Evolutionary conservation across 371 early-diverging fungal species (phyloP), one percentile per base, ranked within the genome.

Genomic region (Nematocida displodere): DNA sequence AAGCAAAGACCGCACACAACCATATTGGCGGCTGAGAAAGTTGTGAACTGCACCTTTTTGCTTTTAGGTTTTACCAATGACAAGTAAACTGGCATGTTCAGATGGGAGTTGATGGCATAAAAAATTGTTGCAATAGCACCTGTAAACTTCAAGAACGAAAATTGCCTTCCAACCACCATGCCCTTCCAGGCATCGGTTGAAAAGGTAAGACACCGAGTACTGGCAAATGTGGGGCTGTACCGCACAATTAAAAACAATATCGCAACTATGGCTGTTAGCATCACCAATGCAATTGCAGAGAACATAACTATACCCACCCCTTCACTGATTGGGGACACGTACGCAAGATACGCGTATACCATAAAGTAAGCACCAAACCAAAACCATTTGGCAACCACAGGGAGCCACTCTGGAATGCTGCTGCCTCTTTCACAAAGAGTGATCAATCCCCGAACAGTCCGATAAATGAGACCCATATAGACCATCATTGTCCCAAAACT

Each of bases 91-190:
- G 58, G 58, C 28, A 56, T 56, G 58, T 34, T 13, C 7, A 34
- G 7, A 7, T 56, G 36, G 7, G 58, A 56, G 58, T 42, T 39
- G 8, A 56, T 34, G 58, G 58, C 58, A 28, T 34, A 56, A 7
- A 56, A 7, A 7, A 28, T 28, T 28, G 36, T 39, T 11, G 58
- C 11, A 11, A 42, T 56, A 13, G 36, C 58, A 8, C 7, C 7
- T 11, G 37, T 7, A 42, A 56, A 56, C 22, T 33, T 28, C 7
- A 56, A 31, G 8, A 26, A 13, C 24, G 54, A 34, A 8, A 22
- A 22, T 17, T 53, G 11, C 54, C 17, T 34, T 53, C 54, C 54
- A 11, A 33, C 58, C 11, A 33, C 7, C 8, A 56, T 13, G 24
- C 7, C 28, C 7, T 28, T 28, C 15, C 28, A 34, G 36, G 7